Evolutionary conservation across 2,329 filamentous ascomycete species (phyloP).

Genomic region (Seiridium unicorne): DNA sequence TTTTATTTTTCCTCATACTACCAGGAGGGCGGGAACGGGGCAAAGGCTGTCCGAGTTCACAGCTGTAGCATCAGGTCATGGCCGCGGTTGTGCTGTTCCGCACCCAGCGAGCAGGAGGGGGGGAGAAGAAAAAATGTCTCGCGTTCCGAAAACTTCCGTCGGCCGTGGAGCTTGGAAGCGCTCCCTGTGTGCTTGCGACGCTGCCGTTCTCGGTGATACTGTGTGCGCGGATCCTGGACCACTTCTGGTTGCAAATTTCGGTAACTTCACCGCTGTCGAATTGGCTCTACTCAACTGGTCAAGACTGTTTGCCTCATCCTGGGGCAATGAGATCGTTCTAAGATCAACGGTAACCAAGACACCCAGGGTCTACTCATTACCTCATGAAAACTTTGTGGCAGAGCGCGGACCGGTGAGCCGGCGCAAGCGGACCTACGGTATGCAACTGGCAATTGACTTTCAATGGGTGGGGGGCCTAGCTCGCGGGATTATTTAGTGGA

Average conservation of each 20-base stretch:
- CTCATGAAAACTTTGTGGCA: not conserved
- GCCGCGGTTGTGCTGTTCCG: not conserved
- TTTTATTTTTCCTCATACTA: not conserved
- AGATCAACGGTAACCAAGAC: not conserved
- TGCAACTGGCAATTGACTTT: not conserved
- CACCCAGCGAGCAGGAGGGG: not conserved
- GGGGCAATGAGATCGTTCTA: not conserved
- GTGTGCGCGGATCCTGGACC: no score
- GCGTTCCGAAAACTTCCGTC: not conserved
- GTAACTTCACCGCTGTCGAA: conserved; percentile 4
- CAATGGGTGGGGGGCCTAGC: not conserved
- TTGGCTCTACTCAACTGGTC: not conserved
- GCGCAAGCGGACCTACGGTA: not conserved
- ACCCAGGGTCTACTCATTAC: not conserved
- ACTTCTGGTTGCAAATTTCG: no score
- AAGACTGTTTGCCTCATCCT: not conserved
- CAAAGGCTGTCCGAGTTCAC: no score
- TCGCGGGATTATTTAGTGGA: not conserved
- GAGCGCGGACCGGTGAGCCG: conserved; percentile 1
- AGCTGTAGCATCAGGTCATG: not conserved
- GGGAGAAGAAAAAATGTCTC: not conserved
- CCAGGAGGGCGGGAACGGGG: not conserved
- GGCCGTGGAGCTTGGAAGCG: not conserved
- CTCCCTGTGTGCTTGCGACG: not conserved
- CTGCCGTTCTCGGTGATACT: no score